A percentile compares a stretch with the other conserved stretches of the same genome.
phyloP scores from a whole-genome alignment of 2,329 filamentous ascomycete genomes.

The Penicillium brevicompactum region DNA sequence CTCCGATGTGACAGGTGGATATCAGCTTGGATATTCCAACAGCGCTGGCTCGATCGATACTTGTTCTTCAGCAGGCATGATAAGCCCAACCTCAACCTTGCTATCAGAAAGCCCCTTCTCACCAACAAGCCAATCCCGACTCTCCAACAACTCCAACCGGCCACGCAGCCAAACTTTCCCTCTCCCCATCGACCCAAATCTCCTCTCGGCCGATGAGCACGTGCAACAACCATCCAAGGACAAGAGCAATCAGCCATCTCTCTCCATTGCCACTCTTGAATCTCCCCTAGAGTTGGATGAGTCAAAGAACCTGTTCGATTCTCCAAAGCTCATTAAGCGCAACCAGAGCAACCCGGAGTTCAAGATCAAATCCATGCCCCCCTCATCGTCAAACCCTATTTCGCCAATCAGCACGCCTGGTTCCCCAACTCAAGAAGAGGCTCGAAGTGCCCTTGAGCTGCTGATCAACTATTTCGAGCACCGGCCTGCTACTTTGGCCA shows the following conservation, averaged over 20 bases:
- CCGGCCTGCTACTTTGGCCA: constrained; percentile 68
- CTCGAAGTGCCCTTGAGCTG: constrained; percentile 76
- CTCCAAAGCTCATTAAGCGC: constrained; percentile 42
- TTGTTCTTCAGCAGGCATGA: constrained; percentile 68
- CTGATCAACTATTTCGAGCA: constrained; percentile 80
- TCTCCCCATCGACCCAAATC: constrained; percentile 54
- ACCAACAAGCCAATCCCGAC: constrained; percentile 53
- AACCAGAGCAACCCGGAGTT: constrained; percentile 50
- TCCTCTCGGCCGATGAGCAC: constrained; percentile 52
- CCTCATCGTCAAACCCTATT: constrained; percentile 42
- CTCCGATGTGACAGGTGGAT: constrained; percentile 62
- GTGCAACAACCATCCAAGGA: constrained; percentile 61
- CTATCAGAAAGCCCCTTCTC: constrained; percentile 77
- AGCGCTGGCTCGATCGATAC: constrained; percentile 67
- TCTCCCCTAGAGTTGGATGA: constrained; percentile 53
- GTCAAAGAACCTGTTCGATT: constrained; percentile 30
- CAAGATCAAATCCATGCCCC: constrained; percentile 44
- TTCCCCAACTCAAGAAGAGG: constrained; percentile 82
- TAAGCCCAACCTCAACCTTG: constrained; percentile 75
- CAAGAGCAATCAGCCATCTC: constrained; percentile 40
- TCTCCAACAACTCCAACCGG: constrained; percentile 64
- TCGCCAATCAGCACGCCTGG: constrained; percentile 60
- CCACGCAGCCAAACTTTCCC: constrained; percentile 90
- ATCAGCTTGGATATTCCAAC: constrained; percentile 67
- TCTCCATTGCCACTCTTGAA: constrained; percentile 50